phyloP scores from a whole-genome alignment of 2,329 filamentous ascomycete genomes.

The Blumeriella jaapii region DNA sequence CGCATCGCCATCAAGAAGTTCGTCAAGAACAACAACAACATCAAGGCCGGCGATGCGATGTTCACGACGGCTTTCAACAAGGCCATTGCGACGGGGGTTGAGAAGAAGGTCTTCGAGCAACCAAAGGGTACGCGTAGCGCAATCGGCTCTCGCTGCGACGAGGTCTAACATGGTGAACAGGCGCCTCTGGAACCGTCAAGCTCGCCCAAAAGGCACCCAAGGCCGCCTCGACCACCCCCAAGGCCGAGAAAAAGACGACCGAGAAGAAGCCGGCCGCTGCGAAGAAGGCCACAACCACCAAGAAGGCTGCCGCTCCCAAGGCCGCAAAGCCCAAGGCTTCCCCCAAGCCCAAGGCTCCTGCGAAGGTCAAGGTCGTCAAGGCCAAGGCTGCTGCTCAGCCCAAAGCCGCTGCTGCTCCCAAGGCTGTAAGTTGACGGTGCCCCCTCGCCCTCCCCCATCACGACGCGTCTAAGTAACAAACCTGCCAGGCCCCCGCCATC shows the following conservation, averaged over 20 bases:
- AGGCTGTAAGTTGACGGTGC: conserved; percentile 17
- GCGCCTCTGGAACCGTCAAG: conserved; percentile 60
- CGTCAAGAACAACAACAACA: conserved; percentile 59
- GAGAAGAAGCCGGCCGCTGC: conserved; percentile 31
- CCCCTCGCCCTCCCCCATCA: background rate
- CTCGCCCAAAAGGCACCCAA: conserved; percentile 50
- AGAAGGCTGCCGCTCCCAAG: conserved; percentile 21
- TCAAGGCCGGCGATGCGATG: conserved; percentile 41
- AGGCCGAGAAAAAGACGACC: conserved; percentile 28
- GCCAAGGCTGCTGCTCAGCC: conserved; percentile 32
- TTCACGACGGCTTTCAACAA: conserved; percentile 63
- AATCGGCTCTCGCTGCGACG: conserved; percentile 2
- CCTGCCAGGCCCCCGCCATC: conserved; percentile 51
- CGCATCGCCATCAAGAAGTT: conserved; percentile 68
- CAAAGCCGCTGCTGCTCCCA: conserved; percentile 23
- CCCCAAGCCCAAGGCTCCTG: conserved; percentile 29
- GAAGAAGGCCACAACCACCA: conserved; percentile 28
- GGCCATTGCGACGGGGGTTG: conserved; percentile 54
- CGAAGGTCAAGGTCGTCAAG: conserved; percentile 31
- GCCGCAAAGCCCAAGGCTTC: conserved; percentile 24
- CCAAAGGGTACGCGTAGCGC: conserved; percentile 52
- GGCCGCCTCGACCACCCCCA: conserved; percentile 29
- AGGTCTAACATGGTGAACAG: conserved; percentile 31
- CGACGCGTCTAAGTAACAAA: conserved; percentile 15
- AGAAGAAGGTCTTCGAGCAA: conserved; percentile 56